phyloP scores from a whole-genome alignment of 2,329 filamentous ascomycete species.

The Beauveria asiatica region DNA sequence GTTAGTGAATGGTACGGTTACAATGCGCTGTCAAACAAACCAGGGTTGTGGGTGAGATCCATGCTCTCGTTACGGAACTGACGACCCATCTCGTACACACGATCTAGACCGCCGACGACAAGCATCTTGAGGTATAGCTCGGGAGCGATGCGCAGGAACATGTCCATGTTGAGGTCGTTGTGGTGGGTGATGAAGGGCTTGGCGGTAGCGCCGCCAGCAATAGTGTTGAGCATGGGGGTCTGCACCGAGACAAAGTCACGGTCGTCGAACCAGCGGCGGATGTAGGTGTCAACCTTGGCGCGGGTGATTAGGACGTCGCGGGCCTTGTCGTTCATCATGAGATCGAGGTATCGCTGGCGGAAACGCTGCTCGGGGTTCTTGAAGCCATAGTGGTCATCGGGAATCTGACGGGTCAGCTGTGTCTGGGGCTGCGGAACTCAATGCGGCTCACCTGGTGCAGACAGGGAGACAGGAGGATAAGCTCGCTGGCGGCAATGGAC shows the following conservation, averaged over 20 bases:
- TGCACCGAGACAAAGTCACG: conserved; percentile 89
- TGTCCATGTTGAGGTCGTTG: conserved; percentile 89
- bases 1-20: conserved; percentile 6
- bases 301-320: conserved; percentile 78
- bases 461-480: conserved; percentile 81
- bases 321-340: conserved; percentile 91
- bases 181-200: conserved; percentile 91
- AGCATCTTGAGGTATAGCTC: conserved; percentile 96
- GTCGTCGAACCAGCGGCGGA: conserved; percentile 81
- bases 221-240: conserved; percentile 95
- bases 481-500: conserved; percentile 82
- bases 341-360: conserved; percentile 87
- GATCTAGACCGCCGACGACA: conserved; percentile 86
- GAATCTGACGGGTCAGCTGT: conserved; percentile 29
- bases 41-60: conserved; percentile 71
- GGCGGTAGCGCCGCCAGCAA: conserved; percentile 90
- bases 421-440: not conserved
- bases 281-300: conserved; percentile 79
- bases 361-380: conserved; percentile 91
- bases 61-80: conserved; percentile 88
- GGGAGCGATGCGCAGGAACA: conserved; percentile 91
- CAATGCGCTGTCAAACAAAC: conserved; percentile 13
- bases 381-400: conserved; percentile 86
- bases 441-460: conserved; percentile 58
- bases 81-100: conserved; percentile 91